A percentile compares a stretch with the other conserved stretches of the same genome.
These are phyloP conservation scores for Pisolithus sp. DNA, from an alignment of 768 basidiomycete species.

Conservation along the genomic window DNA sequence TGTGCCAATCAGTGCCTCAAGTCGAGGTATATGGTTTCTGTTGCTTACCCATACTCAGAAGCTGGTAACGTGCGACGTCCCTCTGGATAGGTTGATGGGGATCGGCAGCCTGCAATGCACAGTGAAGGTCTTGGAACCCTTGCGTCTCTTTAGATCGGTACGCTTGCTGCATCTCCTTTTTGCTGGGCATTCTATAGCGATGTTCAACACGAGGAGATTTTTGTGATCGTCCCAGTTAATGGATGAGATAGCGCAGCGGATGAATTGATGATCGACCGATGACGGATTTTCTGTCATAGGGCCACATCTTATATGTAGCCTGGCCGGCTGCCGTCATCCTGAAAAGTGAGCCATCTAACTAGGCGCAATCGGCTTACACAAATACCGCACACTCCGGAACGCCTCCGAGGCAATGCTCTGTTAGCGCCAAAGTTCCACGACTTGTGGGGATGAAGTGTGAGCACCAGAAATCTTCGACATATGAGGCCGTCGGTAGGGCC, in stretches of 20 bases:
- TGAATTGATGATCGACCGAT: neutral
- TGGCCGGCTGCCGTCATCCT: too few relatives aligned
- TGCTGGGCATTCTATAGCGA: neutral
- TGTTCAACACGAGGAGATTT: too few relatives aligned
- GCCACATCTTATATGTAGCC: too few relatives aligned
- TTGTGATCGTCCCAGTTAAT: neutral
- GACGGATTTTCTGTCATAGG: too few relatives aligned
- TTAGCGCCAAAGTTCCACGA: too few relatives aligned
- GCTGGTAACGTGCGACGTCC: conserved; percentile 25
- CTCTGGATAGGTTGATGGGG: conserved; percentile 18
- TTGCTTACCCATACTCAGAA: conserved; percentile 18
- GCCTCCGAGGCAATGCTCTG: too few relatives aligned
- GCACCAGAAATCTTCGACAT: too few relatives aligned
- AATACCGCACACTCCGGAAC: too few relatives aligned
- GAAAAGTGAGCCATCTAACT: too few relatives aligned
- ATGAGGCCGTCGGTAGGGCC: too few relatives aligned
- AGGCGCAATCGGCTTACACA: too few relatives aligned
- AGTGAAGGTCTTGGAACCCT: conserved; percentile 26
- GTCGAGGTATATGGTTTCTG: neutral
- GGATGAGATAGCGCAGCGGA: conserved; percentile 2
- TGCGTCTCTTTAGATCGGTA: conserved; percentile 26
- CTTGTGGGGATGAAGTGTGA: too few relatives aligned
- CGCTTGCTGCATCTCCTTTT: conserved; percentile 18
- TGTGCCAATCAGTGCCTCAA: neutral
- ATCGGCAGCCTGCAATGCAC: conserved; percentile 18